Evolutionary conservation across 78 protist species (phyloP), one percentile per base, ranked within the genome.

Genomic region (Guillardia theta): DNA sequence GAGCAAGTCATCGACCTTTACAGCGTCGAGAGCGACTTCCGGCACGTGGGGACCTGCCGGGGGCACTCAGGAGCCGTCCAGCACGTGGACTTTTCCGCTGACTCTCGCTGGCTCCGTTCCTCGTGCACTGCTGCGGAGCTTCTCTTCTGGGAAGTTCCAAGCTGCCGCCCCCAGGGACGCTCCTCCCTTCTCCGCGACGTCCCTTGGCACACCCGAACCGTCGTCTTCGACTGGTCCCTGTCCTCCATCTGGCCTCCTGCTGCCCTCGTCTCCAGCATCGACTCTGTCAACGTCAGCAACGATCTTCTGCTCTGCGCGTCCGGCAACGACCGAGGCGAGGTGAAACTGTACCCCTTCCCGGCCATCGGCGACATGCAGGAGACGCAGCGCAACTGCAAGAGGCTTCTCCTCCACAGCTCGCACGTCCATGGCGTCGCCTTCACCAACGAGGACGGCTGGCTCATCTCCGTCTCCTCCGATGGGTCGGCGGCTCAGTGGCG

Each of bases 11-110:
- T 70, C 41, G 83, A 70, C 41, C 36, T 70, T 36, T 70, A 33
- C 83, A 43, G 36, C 83, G 41, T 4, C 9, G 83, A 4, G 41
- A 24, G 36, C 0, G 83, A 70, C 83, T 70, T 22, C 83, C 83
- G 83, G 36, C 6, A 6, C 36, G 33, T 33, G 45, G 83, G 83
- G 45, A 4, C 3, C 36, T 12, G 41, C 10, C n/a, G n/a, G 41
- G 83, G 83, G 45, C 83, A 70, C 41, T 36, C 45, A 2, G 83
- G 83, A 12, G 83, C 83, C n/a, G 83, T 70, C n/a, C 83, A 36
- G 10, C 83, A 70, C 83, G 41, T 70, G 10, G 83, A 70, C 83
- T 70, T 70, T 18, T 70, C 83, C n/a, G 83, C 83, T 12, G 83
- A 70, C 41, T 36, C 46, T 12, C 9, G 15, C 46, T 4, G n/a